Conservation (phyloP, 345 rosid species). For the Turnera subulata region DNA sequence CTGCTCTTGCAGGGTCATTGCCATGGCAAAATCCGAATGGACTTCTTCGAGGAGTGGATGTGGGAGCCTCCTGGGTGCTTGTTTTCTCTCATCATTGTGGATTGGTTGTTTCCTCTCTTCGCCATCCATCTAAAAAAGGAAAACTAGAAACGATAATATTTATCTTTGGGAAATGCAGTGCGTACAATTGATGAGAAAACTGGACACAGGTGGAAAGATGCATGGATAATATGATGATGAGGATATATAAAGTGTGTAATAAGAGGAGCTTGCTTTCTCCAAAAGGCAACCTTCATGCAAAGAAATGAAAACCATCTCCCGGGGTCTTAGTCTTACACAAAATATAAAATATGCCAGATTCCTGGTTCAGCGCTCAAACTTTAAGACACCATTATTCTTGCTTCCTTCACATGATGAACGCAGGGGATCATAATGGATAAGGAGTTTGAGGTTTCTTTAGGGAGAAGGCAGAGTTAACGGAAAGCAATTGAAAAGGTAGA, state of each 20-base stretch:
- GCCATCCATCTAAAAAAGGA: constrained; percentile 11
- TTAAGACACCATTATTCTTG: constrained; percentile 20
- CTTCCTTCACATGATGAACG: background rate
- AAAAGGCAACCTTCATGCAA: constrained; percentile 28
- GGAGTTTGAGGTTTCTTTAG: constrained; percentile 21
- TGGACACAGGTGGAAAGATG: too few relatives aligned
- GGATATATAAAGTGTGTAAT: background rate
- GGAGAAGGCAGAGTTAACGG: too few relatives aligned
- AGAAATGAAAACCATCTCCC: constrained; percentile 21
- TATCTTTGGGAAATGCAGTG: background rate
- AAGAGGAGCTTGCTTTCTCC: constrained; percentile 22
- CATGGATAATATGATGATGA: too few relatives aligned
- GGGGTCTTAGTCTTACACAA: background rate
- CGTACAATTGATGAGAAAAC: background rate
- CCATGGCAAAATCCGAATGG: constrained; percentile 34
- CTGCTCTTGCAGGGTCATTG: constrained; percentile 36
- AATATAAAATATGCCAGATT: constrained; percentile 19
- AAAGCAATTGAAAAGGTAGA: too few relatives aligned
- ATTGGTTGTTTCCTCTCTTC: constrained; percentile 9
- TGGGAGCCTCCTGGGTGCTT: constrained; percentile 24
- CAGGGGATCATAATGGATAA: too few relatives aligned
- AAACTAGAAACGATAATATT: too few relatives aligned
- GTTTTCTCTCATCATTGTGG: constrained; percentile 28
- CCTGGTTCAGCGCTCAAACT: constrained; percentile 10
- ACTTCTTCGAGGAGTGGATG: constrained; percentile 27